Evolutionary conservation across 1,139 yeast genomes (phyloP).

Genomic region (Kurtzmaniella quercitrusa): DNA sequence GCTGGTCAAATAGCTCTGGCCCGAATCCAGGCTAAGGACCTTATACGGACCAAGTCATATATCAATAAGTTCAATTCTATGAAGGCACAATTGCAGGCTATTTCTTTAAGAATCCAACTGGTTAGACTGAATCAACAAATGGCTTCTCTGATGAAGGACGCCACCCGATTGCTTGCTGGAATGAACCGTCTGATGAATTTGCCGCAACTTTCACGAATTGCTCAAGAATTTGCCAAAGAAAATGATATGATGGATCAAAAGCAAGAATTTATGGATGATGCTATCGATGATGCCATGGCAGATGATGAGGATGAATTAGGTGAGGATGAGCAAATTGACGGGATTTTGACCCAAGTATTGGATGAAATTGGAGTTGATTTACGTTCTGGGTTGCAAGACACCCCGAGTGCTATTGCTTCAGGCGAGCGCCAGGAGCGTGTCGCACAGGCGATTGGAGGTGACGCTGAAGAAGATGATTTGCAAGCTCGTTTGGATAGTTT

Average conservation of each 20-base stretch:
- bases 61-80: constrained; percentile 86
- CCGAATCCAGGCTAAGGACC: constrained; percentile 91
- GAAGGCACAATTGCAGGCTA: constrained; percentile 95
- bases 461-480: constrained; percentile 69
- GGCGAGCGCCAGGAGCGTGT: constrained; percentile 31
- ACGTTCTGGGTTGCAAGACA: constrained; percentile 60
- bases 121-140: constrained; percentile 93
- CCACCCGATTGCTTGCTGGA: constrained; percentile 79
- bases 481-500: constrained; percentile 86
- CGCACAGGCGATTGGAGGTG: constrained; percentile 47
- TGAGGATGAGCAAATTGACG: constrained; percentile 88
- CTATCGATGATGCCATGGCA: constrained; percentile 92
- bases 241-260: constrained; percentile 97
- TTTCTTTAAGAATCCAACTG: constrained; percentile 81
- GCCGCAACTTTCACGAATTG: constrained; percentile 83
- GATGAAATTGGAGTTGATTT: constrained; percentile 95
- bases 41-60: constrained; percentile 80
- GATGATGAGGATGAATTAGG: constrained; percentile 64
- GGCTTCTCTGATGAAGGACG: constrained; percentile 94
- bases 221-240: constrained; percentile 93
- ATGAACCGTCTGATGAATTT: constrained; percentile 89
- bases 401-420: constrained; percentile 53
- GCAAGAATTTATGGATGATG: constrained; percentile 98
- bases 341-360: constrained; percentile 82
- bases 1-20: constrained; percentile 86